Evolutionary conservation across 371 early-diverging fungal species (phyloP), one percentile per base, ranked within the genome.

Genomic region (Rhizopus stolonifer): DNA sequence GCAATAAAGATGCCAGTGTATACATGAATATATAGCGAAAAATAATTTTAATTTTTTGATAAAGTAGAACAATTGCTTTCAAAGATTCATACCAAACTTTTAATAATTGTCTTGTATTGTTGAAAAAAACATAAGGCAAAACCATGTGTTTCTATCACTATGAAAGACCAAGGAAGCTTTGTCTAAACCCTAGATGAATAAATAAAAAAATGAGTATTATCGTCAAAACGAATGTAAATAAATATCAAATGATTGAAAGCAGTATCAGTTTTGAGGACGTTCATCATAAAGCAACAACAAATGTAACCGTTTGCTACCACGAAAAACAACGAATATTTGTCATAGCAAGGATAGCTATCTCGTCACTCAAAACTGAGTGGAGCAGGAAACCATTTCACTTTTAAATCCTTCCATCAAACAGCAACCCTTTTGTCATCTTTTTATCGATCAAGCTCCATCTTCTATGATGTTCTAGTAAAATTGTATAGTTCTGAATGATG

Each of bases 251-350:
- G 29, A 29, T 46, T 46, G 46, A 46, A 46, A 46, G 46, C 46
- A 46, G 18, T 46, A 29, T 46, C 46, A 46, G 29, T 46, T 46
- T 46, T 46, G 46, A n/a, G 46, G 46, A 46, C 29, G 46, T 46
- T 6, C 29, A 29, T 46, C 29, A 29, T 29, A 46, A 14, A 46
- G 46, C 46, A 46, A 29, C 46, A 46, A 19, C 29, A 46, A 46
- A 46, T 46, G 46, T 46, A 29, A 46, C 29, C 46, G 29, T 46
- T 46, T 46, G 29, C 46, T 31, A 46, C 46, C 29, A 15, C 31
- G n/a, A n/a, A 46, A 15, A 5, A 29, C 29, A 46, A 46, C 46
- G 46, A 11, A 29, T n/a, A 46, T 46, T 46, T 46, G 29, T 46
- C 46, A 46, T 29, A 46, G 46, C 31, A 46, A 29, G 46, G 46